phyloP scores from a whole-genome alignment of 2,329 filamentous ascomycete genomes.

The Tricladium varicosporioides region DNA sequence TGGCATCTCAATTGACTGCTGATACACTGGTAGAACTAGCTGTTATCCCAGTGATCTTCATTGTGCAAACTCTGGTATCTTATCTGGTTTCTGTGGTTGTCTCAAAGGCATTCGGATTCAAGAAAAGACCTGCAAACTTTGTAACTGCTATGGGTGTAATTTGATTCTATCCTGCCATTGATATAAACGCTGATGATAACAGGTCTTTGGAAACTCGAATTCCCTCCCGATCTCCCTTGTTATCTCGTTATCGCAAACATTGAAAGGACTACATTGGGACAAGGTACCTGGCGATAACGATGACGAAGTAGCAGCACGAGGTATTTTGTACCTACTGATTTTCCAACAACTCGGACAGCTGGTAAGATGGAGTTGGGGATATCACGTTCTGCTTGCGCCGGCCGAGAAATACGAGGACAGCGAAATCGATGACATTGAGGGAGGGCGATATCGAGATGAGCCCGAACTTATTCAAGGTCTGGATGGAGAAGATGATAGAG shows the following conservation, averaged over 20 bases:
- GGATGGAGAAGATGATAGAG: conserved; percentile 39
- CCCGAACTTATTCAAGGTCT: conserved; percentile 48
- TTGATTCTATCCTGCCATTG: conserved; percentile 8
- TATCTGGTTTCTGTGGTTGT: conserved; percentile 73
- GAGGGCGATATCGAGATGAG: conserved; percentile 58
- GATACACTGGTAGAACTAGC: conserved; percentile 87
- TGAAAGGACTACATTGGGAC: conserved; percentile 92
- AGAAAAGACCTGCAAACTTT: conserved; percentile 86
- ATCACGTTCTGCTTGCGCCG: conserved; percentile 88
- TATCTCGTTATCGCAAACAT: conserved; percentile 86
- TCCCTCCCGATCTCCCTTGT: conserved; percentile 96
- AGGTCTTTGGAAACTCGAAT: conserved; percentile 97
- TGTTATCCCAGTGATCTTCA: conserved; percentile 93
- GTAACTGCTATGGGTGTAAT: conserved; percentile 88
- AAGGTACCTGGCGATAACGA: conserved; percentile 89
- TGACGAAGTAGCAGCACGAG: conserved; percentile 87
- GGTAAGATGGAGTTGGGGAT: conserved; percentile 97
- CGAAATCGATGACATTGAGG: conserved; percentile 30
- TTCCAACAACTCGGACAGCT: conserved; percentile 97
- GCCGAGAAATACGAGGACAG: conserved; percentile 65
- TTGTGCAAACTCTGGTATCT: conserved; percentile 83
- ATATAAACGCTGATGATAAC: conserved; percentile 15
- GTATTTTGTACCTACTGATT: conserved; percentile 92
- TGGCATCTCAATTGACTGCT: conserved; percentile 89
- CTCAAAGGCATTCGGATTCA: conserved; percentile 74